Base-by-base conservation (phyloP, 1,284 basidiomycete genomes). In the Cutaneotrichosporon sp. region DNA sequence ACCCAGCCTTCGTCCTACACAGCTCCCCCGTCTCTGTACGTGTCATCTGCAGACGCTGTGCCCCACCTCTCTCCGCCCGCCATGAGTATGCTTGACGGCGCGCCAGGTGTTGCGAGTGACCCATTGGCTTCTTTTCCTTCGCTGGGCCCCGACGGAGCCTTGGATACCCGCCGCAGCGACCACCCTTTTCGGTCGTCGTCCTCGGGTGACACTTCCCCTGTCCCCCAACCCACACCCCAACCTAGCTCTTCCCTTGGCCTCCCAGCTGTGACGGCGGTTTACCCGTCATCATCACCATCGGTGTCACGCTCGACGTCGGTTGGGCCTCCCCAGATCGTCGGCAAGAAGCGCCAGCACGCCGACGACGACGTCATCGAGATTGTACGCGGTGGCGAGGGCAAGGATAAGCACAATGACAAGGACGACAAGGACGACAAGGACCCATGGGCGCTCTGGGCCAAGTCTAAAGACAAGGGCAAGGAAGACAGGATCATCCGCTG, bases 371-470 rank as follows among this genome's bases (percentile, higher is more conserved):
- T 53, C 18, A 52, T 61, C 20, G 60, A 61, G 18, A 33, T 61
- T 16, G 18, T 46, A 1, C 59, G 59, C 38, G 25, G 56, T 6
- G 67, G 38, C 10, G 24, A 47, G 24, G 22, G 34, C 22, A 8
- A 36, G 52, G 22, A 11, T 45, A 10, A 22, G 10, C 14, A 10
- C 46, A 18, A 49, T 16, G 24, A 49, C 36, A 16, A 14, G 36
- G 36, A n/a, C n/a, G n/a, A 42, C 38, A 22, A 27, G 3, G 50
- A 29, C 8, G 47, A 49, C 14, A 29, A 29, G 18, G 47, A 71
- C 50, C 62, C 65, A 1, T 74, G 69, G 69, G 34, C 56, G 11
- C 36, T 72, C 8, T 72, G 64, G 61, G 46, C 62, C n/a, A 20
- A 18, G 18, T 9, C 31, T n/a, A n/a, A n/a, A n/a, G n/a, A n/a